phyloP scores from a whole-genome alignment of 176 grass and related monocot species.

The Paspalum notatum region DNA sequence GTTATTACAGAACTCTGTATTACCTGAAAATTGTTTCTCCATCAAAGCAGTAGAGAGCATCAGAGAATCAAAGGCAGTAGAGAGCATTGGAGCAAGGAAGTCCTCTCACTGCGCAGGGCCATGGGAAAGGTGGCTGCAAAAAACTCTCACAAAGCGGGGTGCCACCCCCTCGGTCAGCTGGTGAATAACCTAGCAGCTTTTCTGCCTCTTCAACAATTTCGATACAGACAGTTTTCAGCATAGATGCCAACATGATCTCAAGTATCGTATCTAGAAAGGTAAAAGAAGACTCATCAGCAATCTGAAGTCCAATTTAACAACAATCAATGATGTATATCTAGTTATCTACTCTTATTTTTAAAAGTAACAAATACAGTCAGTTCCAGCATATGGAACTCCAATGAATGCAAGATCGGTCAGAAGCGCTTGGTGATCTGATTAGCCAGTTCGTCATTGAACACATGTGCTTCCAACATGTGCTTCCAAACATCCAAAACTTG shows the following conservation, averaged over 20 bases:
- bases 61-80: no score
- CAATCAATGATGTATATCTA: background rate
- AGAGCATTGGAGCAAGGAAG: no score
- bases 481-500: no score
- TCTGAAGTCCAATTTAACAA: slow-evolving; percentile 19
- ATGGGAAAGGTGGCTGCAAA: slow-evolving; percentile 82
- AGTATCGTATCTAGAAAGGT: slow-evolving; percentile 70
- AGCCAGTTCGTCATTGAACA: no score
- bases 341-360: background rate
- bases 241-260: slow-evolving; percentile 95
- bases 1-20: no score
- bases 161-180: slow-evolving; percentile 84
- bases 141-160: slow-evolving; percentile 62
- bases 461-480: no score
- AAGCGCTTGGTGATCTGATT: no score
- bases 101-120: slow-evolving; percentile 74
- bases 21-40: no score
- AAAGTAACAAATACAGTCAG: slow-evolving; percentile 25
- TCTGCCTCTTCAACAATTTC: slow-evolving; percentile 85
- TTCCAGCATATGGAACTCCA: slow-evolving; percentile 88
- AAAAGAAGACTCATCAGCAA: slow-evolving; percentile 31
- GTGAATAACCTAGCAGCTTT: slow-evolving; percentile 72
- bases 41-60: no score
- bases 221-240: slow-evolving; percentile 70
- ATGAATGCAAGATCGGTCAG: slow-evolving; percentile 92